Conservation (phyloP, 768 basidiomycete genomes). For the Fibroporia radiculosa region DNA sequence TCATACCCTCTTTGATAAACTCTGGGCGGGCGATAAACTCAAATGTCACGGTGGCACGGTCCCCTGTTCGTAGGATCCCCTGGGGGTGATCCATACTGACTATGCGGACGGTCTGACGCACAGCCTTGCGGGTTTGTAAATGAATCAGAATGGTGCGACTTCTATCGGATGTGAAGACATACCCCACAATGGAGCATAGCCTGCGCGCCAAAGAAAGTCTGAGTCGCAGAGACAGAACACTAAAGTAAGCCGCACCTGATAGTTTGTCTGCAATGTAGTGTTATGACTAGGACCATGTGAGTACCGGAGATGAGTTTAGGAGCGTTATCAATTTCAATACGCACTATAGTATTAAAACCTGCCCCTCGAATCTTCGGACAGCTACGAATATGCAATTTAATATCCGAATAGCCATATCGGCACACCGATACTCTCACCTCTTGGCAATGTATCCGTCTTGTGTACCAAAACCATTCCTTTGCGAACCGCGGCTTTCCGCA, state of each 20-base stretch:
- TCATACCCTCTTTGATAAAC: slow-evolving; percentile 90
- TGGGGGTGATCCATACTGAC: slow-evolving; percentile 87
- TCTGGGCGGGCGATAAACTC: slow-evolving; percentile 92
- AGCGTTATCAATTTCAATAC: slow-evolving; percentile 20
- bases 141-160: neutral
- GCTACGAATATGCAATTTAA: slow-evolving; percentile 33
- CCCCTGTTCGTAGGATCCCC: slow-evolving; percentile 86
- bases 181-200: slow-evolving; percentile 94
- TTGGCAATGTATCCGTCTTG: slow-evolving; percentile 70
- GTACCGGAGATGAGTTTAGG: slow-evolving; percentile 1
- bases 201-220: slow-evolving; percentile 24
- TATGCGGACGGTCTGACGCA: slow-evolving; percentile 89
- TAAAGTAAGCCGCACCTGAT: slow-evolving; percentile 51
- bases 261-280: slow-evolving; percentile 87
- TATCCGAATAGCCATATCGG: neutral
- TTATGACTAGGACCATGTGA: slow-evolving; percentile 53
- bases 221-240: neutral
- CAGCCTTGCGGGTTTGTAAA: slow-evolving; percentile 65
- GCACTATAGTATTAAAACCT: slow-evolving; percentile 88
- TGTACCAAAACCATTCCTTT: slow-evolving; percentile 94
- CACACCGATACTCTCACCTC: slow-evolving; percentile 36
- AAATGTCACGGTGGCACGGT: slow-evolving; percentile 89
- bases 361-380: slow-evolving; percentile 82
- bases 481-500: slow-evolving; percentile 70
- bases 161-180: slow-evolving; percentile 17